phyloP scores from a whole-genome alignment of 495 filamentous ascomycete genomes.

The Amorphotheca resinae region DNA sequence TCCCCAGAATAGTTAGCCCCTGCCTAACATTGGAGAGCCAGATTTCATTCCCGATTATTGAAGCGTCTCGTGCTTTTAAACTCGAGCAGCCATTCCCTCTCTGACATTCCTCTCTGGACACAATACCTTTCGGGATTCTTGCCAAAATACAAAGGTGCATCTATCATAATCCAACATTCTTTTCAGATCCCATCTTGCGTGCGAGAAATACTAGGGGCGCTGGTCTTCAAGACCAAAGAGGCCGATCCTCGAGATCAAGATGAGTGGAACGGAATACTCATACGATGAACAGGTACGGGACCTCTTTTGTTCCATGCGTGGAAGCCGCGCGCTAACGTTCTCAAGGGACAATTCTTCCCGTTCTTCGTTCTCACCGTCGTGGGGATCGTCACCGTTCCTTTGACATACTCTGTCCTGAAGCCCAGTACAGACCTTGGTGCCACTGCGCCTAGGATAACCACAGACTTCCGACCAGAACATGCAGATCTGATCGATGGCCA shows the following conservation, averaged over 20 bases:
- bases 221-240: conserved; percentile 15
- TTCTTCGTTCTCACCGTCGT: conserved; percentile 92
- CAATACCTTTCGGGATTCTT: too few relatives aligned
- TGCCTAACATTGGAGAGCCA: neutral
- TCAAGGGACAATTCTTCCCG: conserved; percentile 91
- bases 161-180: too few relatives aligned
- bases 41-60: neutral
- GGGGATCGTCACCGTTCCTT: conserved; percentile 75
- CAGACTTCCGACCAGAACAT: conserved; percentile 72
- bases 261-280: conserved; percentile 62
- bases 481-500: conserved; percentile 72
- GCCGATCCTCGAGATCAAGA: conserved; percentile 17
- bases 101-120: too few relatives aligned
- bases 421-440: conserved; percentile 56
- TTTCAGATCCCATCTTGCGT: conserved; percentile 36
- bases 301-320: neutral
- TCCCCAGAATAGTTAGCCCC: neutral
- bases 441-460: conserved; percentile 37
- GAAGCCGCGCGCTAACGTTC: conserved; percentile 6
- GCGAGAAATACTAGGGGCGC: conserved; percentile 3
- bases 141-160: too few relatives aligned
- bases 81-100: neutral
- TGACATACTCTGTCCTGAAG: conserved; percentile 76
- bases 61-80: neutral
- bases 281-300: conserved; percentile 77